Percentiles rank a stretch among this genome's conserved stretches.
Conservation (phyloP, 805 yeast genomes). For the Scheffersomyces spartinae region DNA sequence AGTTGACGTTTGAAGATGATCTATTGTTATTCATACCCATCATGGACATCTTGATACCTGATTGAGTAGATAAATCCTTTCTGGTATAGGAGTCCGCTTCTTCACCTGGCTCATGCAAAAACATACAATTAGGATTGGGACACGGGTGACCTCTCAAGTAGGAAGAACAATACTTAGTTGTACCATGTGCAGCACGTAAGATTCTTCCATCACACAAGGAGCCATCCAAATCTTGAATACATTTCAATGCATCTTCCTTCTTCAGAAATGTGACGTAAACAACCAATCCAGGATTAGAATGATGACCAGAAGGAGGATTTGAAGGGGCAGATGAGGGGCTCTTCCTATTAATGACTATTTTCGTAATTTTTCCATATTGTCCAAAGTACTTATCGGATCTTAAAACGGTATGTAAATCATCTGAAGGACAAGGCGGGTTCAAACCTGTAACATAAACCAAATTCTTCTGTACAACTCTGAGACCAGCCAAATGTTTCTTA, state of each 20-base stretch:
- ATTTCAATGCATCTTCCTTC: constrained; percentile 90
- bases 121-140: constrained; percentile 98
- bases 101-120: constrained; percentile 97
- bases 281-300: constrained; percentile 70
- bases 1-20: constrained; percentile 5
- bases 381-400: constrained; percentile 93
- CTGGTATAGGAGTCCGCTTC: constrained; percentile 96
- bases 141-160: constrained; percentile 91
- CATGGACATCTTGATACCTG: constrained; percentile 47
- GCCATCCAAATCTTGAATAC: constrained; percentile 89
- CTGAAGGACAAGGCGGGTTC: constrained; percentile 79
- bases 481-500: constrained; percentile 88
- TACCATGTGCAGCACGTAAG: constrained; percentile 93
- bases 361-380: constrained; percentile 93
- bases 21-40: constrained; percentile 24
- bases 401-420: constrained; percentile 70
- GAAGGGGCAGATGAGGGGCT: constrained; percentile 37
- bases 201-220: constrained; percentile 84
- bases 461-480: constrained; percentile 97
- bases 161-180: constrained; percentile 96
- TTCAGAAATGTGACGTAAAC: constrained; percentile 89
- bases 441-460: constrained; percentile 93
- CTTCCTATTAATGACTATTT: constrained; percentile 83
- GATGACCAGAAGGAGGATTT: constrained; percentile 23
- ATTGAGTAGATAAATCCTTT: constrained; percentile 73